phyloP scores from a whole-genome alignment of 2,329 filamentous ascomycete genomes.

The Drechslerella coelobrocha region DNA sequence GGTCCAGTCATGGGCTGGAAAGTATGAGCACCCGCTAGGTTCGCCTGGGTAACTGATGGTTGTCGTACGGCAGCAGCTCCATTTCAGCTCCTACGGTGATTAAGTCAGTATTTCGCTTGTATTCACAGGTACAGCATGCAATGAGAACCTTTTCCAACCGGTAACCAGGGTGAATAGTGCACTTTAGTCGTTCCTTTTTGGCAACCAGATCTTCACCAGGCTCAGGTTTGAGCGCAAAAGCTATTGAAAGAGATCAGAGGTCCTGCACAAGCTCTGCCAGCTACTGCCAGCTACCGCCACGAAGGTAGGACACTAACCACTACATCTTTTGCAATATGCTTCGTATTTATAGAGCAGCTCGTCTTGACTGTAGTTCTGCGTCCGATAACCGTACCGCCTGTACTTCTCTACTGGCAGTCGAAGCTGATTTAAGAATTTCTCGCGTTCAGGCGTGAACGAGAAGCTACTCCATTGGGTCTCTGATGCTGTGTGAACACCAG shows the following conservation, averaged over 20 bases:
- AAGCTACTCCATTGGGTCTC: constrained; percentile 25
- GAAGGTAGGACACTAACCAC: constrained; percentile 15
- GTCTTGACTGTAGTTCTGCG: constrained; percentile 18
- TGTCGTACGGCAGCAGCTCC: constrained; percentile 32
- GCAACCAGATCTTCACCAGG: neutral
- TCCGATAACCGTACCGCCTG: constrained; percentile 35
- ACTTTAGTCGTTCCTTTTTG: constrained; percentile 21
- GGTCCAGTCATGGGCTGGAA: constrained; percentile 32
- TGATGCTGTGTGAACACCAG: constrained; percentile 12
- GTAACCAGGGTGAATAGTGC: constrained; percentile 30
- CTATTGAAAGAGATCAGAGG: constrained; percentile 3
- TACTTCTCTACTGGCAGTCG: constrained; percentile 27
- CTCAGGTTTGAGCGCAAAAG: constrained; percentile 39
- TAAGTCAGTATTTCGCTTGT: neutral
- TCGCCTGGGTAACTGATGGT: constrained; percentile 27
- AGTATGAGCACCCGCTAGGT: constrained; percentile 28
- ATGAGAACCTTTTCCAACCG: constrained; percentile 21
- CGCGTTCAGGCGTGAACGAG: constrained; percentile 20
- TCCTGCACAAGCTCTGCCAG: neutral
- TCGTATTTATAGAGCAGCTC: constrained; percentile 39
- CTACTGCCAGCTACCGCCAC: neutral
- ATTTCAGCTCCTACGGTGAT: constrained; percentile 1
- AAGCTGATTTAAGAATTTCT: constrained; percentile 14
- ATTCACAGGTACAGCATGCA: neutral
- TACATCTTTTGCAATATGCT: constrained; percentile 33